Evolutionary conservation across 2,329 filamentous ascomycete genomes (phyloP), one percentile per base, ranked within the genome.

Genomic region (Aspergillus sp.): DNA sequence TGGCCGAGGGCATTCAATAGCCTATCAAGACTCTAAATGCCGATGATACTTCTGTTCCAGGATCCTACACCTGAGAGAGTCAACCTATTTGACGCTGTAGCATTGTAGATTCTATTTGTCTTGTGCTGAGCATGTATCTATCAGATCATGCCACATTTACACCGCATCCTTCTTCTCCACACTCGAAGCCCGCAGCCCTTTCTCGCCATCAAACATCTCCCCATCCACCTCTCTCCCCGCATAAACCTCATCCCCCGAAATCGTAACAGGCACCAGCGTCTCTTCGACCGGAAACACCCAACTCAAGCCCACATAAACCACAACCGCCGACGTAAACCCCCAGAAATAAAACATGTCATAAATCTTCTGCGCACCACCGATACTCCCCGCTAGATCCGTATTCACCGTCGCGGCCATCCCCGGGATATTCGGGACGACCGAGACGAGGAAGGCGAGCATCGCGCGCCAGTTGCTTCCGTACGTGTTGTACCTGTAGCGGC

Each of bases 311-410:
- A 25, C 13, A 30, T 54, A 54, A 13, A 38, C 38, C 8, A 54
- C 31, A 17, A 54, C 11, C 4, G 52, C 52, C 4, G 38, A 25
- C 7, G 38, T 54, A 22, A 43, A 54, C 7, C 52, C 52, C 52
- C 52, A 54, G 38, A 54, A 30, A 54, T 54, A 54, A 41, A 54
- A 54, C 38, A 54, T 54, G 5, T 54, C 15, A 25, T 54, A 54
- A 7, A 54, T 45, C 13, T 54, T 54, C 13, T 46, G 34, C 15
- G 52, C 52, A n/a, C n/a, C 41, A 13, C 52, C 52, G 15, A 54
- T 54, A 13, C 19, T 46, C n/a, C 52, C 38, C 4, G 38, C 38
- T 6, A 54, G 13, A n/a, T 15, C 4, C 22, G 52, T 34, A 22
- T 54, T 54, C 6, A 54, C 52, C 2, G 52, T 54, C 19, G 52